Evolutionary conservation across 768 basidiomycete genomes (phyloP).

Genomic region (Leucocoprinus sp.): DNA sequence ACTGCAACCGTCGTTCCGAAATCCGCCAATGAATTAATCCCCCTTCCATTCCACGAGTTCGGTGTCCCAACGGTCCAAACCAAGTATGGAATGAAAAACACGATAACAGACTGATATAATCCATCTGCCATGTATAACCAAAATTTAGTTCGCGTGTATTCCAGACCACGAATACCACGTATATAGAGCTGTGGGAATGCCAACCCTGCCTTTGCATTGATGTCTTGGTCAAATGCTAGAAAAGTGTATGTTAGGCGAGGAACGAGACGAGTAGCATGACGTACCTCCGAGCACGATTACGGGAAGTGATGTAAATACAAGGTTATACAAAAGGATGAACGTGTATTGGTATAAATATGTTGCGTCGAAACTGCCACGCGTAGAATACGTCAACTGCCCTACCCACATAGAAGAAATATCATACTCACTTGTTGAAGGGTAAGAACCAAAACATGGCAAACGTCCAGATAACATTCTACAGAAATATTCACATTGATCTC

Average conservation of each 20-base stretch:
- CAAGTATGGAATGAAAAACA: constrained; percentile 81
- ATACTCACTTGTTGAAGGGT: constrained; percentile 70
- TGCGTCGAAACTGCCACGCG: constrained; percentile 67
- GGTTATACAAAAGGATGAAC: constrained; percentile 85
- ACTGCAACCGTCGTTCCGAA: constrained; percentile 90
- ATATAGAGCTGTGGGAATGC: constrained; percentile 96
- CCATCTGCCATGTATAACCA: constrained; percentile 96
- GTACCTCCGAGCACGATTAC: constrained; percentile 85
- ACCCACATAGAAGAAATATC: constrained; percentile 1
- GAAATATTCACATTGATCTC: too few relatives aligned
- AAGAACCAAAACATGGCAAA: constrained; percentile 92
- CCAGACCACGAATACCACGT: constrained; percentile 86
- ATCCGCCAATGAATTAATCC: constrained; percentile 74
- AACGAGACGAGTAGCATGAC: constrained; percentile 14
- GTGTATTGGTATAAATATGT: constrained; percentile 95
- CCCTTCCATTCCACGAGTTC: constrained; percentile 70
- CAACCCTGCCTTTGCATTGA: constrained; percentile 81
- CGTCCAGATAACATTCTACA: constrained; percentile 89
- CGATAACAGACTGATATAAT: constrained; percentile 81
- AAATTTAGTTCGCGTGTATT: constrained; percentile 88
- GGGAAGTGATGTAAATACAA: constrained; percentile 89
- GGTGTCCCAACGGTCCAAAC: constrained; percentile 60
- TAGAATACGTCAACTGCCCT: background rate
- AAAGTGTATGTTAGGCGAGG: background rate
- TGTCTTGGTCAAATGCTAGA: constrained; percentile 89